Percentiles rank a stretch among this genome's conserved stretches.
phyloP scores from a whole-genome alignment of 2,329 filamentous ascomycete genomes.

The Aureobasidium sp. region DNA sequence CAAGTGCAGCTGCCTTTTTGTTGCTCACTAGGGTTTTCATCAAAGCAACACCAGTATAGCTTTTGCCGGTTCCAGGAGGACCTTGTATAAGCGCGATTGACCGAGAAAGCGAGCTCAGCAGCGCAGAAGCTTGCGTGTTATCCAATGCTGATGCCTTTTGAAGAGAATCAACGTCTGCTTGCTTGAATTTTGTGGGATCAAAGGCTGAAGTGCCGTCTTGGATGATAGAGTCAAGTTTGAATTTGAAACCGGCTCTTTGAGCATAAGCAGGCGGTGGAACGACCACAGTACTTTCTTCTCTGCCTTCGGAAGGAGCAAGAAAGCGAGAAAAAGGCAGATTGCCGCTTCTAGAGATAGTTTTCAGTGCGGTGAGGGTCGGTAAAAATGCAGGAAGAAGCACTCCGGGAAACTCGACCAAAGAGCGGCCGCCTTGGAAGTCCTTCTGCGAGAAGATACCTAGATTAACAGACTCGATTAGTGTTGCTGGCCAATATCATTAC shows the following conservation, averaged over 20 bases:
- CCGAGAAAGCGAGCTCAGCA: constrained; percentile 47
- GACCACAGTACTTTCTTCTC: constrained; percentile 18
- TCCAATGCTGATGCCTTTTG: constrained; percentile 26
- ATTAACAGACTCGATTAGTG: too few species aligned
- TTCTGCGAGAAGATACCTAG: background rate
- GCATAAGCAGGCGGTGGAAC: constrained; percentile 48
- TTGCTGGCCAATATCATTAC: background rate
- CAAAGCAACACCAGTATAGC: constrained; percentile 53
- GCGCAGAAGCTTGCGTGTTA: constrained; percentile 40
- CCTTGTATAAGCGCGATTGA: constrained; percentile 59
- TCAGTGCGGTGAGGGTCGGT: constrained; percentile 50
- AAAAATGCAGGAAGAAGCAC: constrained; percentile 52
- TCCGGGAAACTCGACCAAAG: constrained; percentile 55
- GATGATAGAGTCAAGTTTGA: constrained; percentile 32
- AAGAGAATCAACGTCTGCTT: constrained; percentile 23
- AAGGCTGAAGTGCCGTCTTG: constrained; percentile 21
- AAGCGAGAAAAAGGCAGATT: constrained; percentile 27
- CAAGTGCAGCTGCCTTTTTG: constrained; percentile 29
- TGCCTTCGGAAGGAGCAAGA: constrained; percentile 23
- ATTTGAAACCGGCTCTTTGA: constrained; percentile 42
- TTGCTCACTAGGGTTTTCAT: constrained; percentile 49
- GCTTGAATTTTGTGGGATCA: constrained; percentile 17
- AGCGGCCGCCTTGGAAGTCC: background rate
- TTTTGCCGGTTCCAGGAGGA: constrained; percentile 64
- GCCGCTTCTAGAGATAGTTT: constrained; percentile 38